These are phyloP conservation scores for Clonostachys byssicola DNA, from an alignment of 2,329 filamentous ascomycete species.

Conservation along the genomic window DNA sequence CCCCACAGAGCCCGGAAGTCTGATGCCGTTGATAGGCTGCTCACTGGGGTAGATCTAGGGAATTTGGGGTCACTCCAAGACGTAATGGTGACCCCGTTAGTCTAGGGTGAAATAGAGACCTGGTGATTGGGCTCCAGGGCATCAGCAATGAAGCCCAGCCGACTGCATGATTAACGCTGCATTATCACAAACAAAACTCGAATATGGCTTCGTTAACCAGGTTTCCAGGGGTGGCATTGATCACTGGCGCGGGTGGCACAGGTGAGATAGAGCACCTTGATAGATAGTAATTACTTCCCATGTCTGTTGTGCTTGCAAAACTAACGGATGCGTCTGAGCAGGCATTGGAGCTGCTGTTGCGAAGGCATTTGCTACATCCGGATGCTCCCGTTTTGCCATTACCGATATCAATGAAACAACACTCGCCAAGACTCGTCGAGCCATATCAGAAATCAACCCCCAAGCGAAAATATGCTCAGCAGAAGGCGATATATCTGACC, in stretches of 20 bases:
- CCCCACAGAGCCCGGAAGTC: no score
- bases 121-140: no score
- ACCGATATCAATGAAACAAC: slow-evolving; percentile 43
- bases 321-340: slow-evolving; percentile 12
- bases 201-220: slow-evolving; percentile 10
- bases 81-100: no score
- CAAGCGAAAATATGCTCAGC: slow-evolving; percentile 20
- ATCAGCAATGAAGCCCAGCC: no score
- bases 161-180: no score
- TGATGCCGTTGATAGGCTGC: no score
- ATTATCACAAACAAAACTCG: background rate
- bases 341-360: slow-evolving; percentile 53
- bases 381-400: slow-evolving; percentile 46
- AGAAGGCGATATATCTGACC: slow-evolving; percentile 42
- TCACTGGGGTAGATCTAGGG: no score
- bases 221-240: slow-evolving; percentile 38
- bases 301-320: background rate
- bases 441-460: slow-evolving; percentile 24
- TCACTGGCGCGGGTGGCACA: slow-evolving; percentile 43
- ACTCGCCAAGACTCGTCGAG: slow-evolving; percentile 25
- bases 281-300: background rate
- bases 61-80: no score
- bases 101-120: no score
- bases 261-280: slow-evolving; percentile 17
- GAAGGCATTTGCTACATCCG: slow-evolving; percentile 41